phyloP scores from a whole-genome alignment of 176 grass and related monocot genomes.

The Oryza meyeriana region DNA sequence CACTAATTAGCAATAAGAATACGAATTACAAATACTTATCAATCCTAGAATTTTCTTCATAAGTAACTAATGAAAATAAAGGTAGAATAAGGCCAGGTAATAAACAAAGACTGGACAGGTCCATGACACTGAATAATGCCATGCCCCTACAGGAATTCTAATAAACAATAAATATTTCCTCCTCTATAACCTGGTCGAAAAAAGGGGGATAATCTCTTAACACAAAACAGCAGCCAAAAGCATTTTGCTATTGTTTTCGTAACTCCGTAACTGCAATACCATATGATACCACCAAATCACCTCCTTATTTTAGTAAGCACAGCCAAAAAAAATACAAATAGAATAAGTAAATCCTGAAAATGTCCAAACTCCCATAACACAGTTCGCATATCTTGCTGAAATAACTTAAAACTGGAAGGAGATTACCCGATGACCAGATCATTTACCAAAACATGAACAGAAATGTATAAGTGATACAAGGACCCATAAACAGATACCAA shows the following conservation, averaged over 20 bases:
- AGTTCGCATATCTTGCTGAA: not conserved
- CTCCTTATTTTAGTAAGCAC: not conserved
- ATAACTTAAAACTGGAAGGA: not conserved
- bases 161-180: not conserved
- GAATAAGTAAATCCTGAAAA: not conserved
- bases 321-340: not conserved
- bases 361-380: not conserved
- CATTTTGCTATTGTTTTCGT: no score
- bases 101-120: not conserved
- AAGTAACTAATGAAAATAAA: not conserved
- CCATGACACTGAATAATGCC: not conserved
- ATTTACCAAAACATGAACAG: not conserved
- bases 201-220: not conserved
- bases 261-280: no score
- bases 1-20: slow-evolving; percentile 6
- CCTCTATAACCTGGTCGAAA: no score
- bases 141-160: not conserved
- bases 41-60: not conserved
- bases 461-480: not conserved
- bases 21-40: not conserved
- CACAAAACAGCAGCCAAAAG: not conserved
- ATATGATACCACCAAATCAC: not conserved
- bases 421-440: not conserved
- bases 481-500: not conserved
- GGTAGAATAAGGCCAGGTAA: not conserved